A percentile compares a stretch with the other conserved stretches of the same genome.
phyloP scores from a whole-genome alignment of 306 rosid genomes.

The Spatholobus suberectus region DNA sequence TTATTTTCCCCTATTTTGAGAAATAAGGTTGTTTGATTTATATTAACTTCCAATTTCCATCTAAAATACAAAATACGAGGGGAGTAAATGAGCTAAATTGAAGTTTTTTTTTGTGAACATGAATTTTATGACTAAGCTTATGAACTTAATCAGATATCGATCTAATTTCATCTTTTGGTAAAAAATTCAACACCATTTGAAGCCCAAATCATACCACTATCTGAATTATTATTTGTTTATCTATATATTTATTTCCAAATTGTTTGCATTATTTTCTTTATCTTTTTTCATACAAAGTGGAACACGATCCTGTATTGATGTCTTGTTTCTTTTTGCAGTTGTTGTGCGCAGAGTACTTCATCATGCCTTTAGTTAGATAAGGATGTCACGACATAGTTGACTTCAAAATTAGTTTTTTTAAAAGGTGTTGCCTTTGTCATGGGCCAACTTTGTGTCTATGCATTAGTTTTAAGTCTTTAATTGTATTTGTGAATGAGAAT shows the following conservation, averaged over 20 bases:
- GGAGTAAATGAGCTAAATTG: not conserved
- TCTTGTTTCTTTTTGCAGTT: not conserved
- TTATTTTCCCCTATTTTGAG: not conserved
- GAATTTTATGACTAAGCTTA: not conserved
- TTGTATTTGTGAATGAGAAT: not conserved
- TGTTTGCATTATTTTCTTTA: not conserved
- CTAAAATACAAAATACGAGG: not conserved
- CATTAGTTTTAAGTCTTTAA: no score
- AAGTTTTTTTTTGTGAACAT: not conserved
- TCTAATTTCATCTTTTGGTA: not conserved
- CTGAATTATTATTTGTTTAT: not conserved
- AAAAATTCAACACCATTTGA: not conserved
- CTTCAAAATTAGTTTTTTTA: not conserved
- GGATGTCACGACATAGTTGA: not conserved
- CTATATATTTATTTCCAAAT: not conserved
- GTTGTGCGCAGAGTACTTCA: not conserved
- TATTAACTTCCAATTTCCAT: not conserved
- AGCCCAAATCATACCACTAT: not conserved
- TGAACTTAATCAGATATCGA: not conserved
- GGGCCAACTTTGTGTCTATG: not conserved
- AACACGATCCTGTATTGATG: not conserved
- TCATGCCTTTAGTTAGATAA: constrained; percentile 34
- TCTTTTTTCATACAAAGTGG: not conserved
- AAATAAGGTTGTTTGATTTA: not conserved
- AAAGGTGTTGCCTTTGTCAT: not conserved